These are phyloP conservation scores for Colletotrichum abscissum DNA, from an alignment of 2,329 filamentous ascomycete species.

Conservation along the genomic window DNA sequence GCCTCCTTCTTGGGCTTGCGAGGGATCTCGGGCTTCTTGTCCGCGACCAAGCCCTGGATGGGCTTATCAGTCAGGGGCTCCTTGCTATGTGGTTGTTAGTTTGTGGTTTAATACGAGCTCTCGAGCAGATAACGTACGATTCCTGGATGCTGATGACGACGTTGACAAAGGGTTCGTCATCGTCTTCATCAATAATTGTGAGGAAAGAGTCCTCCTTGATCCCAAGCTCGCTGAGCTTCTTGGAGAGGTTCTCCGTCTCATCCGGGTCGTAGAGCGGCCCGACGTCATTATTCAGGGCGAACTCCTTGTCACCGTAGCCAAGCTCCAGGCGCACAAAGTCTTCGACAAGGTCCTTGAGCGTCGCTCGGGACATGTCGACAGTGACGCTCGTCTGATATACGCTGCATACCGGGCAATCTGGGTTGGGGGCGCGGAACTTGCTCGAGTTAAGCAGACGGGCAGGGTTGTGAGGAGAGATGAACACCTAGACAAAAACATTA, in stretches of 20 bases:
- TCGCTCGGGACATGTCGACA: constrained; percentile 78
- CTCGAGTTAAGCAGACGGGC: constrained; percentile 70
- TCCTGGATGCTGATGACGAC: constrained; percentile 78
- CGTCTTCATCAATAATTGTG: constrained; percentile 86
- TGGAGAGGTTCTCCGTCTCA: constrained; percentile 84
- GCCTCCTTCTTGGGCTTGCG: constrained; percentile 61
- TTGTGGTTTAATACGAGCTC: neutral
- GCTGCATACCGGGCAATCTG: constrained; percentile 85
- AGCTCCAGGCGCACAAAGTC: constrained; percentile 76
- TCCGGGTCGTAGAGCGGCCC: constrained; percentile 91
- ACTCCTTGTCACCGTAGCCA: constrained; percentile 81
- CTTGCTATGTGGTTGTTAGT: constrained; percentile 51
- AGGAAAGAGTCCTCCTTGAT: constrained; percentile 81
- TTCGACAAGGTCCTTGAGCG: constrained; percentile 82
- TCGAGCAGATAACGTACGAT: constrained; percentile 57
- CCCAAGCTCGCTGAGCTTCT: constrained; percentile 83
- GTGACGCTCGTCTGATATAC: constrained; percentile 75
- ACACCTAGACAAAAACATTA: constrained; percentile 64
- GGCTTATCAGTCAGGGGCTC: constrained; percentile 61
- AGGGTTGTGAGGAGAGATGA: constrained; percentile 76
- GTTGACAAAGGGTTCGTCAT: constrained; percentile 80
- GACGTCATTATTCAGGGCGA: constrained; percentile 79
- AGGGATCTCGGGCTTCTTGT: constrained; percentile 61
- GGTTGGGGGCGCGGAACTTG: constrained; percentile 74
- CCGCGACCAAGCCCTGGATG: constrained; percentile 59